These are phyloP conservation scores for Jatropha curcas DNA, from an alignment of 345 rosid genomes.

Conservation along the genomic window DNA sequence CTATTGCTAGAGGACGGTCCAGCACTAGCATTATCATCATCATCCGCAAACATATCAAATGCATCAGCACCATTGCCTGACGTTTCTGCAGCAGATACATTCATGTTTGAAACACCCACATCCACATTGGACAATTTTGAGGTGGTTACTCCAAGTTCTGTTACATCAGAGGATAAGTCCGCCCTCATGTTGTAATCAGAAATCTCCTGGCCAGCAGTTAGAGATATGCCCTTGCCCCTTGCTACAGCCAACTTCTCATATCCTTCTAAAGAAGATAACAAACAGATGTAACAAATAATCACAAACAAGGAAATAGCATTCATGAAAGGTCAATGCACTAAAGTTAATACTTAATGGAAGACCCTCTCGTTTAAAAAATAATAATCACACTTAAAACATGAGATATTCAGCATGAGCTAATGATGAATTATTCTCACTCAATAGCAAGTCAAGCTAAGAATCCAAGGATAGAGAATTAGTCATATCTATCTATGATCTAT, in stretches of 20 bases:
- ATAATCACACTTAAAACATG: background rate
- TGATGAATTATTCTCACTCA: background rate
- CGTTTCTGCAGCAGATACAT: conserved; percentile 32
- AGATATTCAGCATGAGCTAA: background rate
- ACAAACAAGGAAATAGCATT: background rate
- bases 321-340: background rate
- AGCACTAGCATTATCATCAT: conserved; percentile 47
- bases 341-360: background rate
- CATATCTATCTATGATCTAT: too few species aligned
- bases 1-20: conserved; percentile 35
- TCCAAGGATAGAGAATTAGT: background rate
- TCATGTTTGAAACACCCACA: conserved; percentile 29
- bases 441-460: background rate
- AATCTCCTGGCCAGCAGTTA: conserved; percentile 15
- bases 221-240: conserved; percentile 41
- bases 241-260: conserved; percentile 70
- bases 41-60: conserved; percentile 87
- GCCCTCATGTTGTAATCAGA: conserved; percentile 18
- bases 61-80: conserved; percentile 37
- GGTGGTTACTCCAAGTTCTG: conserved; percentile 32
- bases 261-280: conserved; percentile 55
- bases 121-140: conserved; percentile 16
- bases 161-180: conserved; percentile 22
- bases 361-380: background rate
- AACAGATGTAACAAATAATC: conserved; percentile 9